phyloP scores from a whole-genome alignment of 331 rosid species.

The Saraca asoca region DNA sequence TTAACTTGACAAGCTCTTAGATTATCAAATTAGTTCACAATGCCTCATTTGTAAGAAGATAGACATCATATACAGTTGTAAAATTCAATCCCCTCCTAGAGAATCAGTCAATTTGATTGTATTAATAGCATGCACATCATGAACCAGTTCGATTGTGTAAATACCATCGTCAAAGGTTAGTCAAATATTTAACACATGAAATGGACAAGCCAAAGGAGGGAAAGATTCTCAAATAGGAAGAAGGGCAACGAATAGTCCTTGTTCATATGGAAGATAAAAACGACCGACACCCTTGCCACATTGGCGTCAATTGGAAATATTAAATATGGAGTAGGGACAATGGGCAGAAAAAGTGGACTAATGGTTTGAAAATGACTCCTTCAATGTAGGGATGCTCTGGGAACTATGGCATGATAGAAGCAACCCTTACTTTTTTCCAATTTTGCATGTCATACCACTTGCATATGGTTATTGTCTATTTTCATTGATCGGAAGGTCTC shows the following conservation, averaged over 20 bases:
- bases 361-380: conserved; percentile 42
- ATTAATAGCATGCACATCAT: too few species aligned
- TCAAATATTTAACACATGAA: conserved; percentile 27
- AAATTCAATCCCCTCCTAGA: too few species aligned
- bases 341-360: conserved; percentile 38
- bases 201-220: conserved; percentile 38
- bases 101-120: too few species aligned
- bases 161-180: too few species aligned
- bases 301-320: conserved; percentile 18
- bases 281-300: conserved; percentile 51
- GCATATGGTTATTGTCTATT: conserved; percentile 23
- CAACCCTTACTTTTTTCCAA: conserved; percentile 28
- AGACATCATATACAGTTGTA: too few species aligned
- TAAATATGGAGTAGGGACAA: not conserved
- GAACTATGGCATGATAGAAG: conserved; percentile 24
- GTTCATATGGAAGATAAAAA: conserved; percentile 38
- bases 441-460: conserved; percentile 47
- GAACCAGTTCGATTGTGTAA: too few species aligned
- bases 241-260: conserved; percentile 33
- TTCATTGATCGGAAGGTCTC: conserved; percentile 3
- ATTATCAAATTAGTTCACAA: too few species aligned
- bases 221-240: conserved; percentile 46
- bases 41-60: too few species aligned
- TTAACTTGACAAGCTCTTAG: not conserved
- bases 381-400: conserved; percentile 29